Conservation (phyloP, 805 yeast genomes). For the Candida patagonica region DNA sequence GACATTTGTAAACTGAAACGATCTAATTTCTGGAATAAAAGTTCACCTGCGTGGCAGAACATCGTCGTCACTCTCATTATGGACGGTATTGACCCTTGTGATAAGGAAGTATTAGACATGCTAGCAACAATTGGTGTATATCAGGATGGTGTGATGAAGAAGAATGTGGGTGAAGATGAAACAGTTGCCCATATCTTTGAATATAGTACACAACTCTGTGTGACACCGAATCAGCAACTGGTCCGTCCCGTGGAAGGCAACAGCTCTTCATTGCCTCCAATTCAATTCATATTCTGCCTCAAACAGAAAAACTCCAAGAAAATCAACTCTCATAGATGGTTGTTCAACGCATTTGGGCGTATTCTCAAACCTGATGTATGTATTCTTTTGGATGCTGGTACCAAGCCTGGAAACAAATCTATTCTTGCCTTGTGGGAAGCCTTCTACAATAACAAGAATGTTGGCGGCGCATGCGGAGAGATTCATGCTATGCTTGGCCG, state of each 20-base stretch:
- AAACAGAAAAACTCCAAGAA: constrained; percentile 57
- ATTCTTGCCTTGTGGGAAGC: constrained; percentile 55
- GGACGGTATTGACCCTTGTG: constrained; percentile 60
- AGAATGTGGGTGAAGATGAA: constrained; percentile 47
- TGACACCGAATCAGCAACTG: constrained; percentile 34
- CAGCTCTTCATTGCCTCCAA: constrained; percentile 41
- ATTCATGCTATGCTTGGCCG: constrained; percentile 50
- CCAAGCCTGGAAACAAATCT: constrained; percentile 51
- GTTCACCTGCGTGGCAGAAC: constrained; percentile 52
- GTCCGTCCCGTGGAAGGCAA: constrained; percentile 49
- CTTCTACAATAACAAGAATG: constrained; percentile 46
- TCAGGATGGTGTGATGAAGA: constrained; percentile 58
- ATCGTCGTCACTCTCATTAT: constrained; percentile 53
- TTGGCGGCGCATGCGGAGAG: constrained; percentile 70
- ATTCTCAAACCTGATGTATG: constrained; percentile 50
- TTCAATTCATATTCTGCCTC: constrained; percentile 51
- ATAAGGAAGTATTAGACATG: constrained; percentile 52
- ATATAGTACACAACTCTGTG: constrained; percentile 47
- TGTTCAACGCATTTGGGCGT: constrained; percentile 54
- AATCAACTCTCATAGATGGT: constrained; percentile 62
- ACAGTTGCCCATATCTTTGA: constrained; percentile 60
- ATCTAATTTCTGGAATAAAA: constrained; percentile 38
- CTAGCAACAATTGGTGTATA: constrained; percentile 57
- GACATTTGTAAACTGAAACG: constrained; percentile 44
- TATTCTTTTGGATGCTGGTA: constrained; percentile 53